These are phyloP conservation scores for Terana coerulea DNA, from an alignment of 768 basidiomycete genomes.

Conservation along the genomic window DNA sequence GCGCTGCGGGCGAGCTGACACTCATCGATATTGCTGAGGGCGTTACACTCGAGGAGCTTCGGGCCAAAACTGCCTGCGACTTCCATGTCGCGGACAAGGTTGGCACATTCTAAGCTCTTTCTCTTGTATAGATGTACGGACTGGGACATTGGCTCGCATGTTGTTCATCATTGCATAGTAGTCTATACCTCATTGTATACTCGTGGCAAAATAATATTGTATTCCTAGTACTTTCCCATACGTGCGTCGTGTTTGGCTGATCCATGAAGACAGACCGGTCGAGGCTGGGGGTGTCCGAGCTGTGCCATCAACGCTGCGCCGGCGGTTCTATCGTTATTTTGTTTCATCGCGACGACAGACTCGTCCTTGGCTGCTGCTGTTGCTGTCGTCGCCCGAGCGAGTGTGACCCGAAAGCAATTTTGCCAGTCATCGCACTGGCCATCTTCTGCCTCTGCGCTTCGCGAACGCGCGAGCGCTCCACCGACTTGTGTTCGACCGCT, in stretches of 20 bases:
- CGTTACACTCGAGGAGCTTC: conserved; percentile 75
- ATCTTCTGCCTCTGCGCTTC: too few relatives aligned
- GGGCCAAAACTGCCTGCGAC: conserved; percentile 76
- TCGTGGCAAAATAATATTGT: conserved; percentile 1
- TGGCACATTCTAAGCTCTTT: conserved; percentile 39
- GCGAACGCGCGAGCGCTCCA: conserved; percentile 9
- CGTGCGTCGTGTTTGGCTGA: too few relatives aligned
- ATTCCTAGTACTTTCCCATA: too few relatives aligned
- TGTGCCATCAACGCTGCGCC: too few relatives aligned
- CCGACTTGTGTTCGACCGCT: not conserved
- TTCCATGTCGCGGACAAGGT: conserved; percentile 59
- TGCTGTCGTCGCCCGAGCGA: too few relatives aligned
- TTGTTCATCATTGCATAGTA: not conserved
- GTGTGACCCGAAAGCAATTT: too few relatives aligned
- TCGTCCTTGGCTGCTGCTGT: too few relatives aligned
- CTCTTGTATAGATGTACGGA: not conserved
- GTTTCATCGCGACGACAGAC: too few relatives aligned
- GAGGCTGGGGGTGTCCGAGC: too few relatives aligned
- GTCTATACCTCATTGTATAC: conserved; percentile 6
- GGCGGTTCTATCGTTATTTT: too few relatives aligned
- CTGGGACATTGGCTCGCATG: not conserved
- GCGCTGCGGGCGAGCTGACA: conserved; percentile 63
- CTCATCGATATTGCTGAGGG: conserved; percentile 82
- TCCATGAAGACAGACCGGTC: too few relatives aligned
- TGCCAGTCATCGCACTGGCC: too few relatives aligned